Base-by-base conservation (phyloP, 2,329 filamentous ascomycete genomes). In the Neodidymelliopsis sp. region DNA sequence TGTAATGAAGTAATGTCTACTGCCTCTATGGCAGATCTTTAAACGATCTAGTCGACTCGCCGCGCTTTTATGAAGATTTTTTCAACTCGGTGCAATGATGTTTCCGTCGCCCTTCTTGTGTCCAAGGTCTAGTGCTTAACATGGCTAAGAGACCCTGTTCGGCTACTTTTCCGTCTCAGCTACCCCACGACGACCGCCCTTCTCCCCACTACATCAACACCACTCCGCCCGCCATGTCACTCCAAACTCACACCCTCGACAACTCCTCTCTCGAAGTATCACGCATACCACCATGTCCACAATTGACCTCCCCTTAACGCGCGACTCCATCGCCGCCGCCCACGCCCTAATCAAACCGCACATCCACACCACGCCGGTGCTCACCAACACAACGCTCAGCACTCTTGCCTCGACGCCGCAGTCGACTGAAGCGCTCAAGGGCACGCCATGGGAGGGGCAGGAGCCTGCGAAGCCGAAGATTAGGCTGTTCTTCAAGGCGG, bases 401-500 rank as follows among this genome's bases (percentile, higher is more conserved):
- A 71, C 67, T 10, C 78, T 97, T 53, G 91, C 91, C 12, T 95
- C 89, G 2, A 86, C 83, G 16, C 84, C 88, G 6, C 86, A 88
- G 57, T 71, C 79, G 0, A 43, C 74, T 2, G 76, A 78, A 4
- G 78, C 81, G 4, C 76, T 88, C 0, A 63, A 71, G 33, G 81
- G 79, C 11, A 87, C 86, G 4, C 73, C 76, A 56, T 86, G 81
- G 76, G 78, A 81, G 59, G 81, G 80, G 5, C 75, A 79, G 28
- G 66, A 69, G n/a, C 81, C 86, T 0, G 84, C 88, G 1, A 76
- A 70, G 4, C 91, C 91, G 0, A 83, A 76, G 38, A 76, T 96
- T 28, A 80, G 84, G 10, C 79, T 97, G 41, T 94, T 90, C 78
- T 96, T 97, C 83, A 97, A 97, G 77, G 95, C 91, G 73, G 93